Conservation (phyloP, 2,329 filamentous ascomycete species). For the Penicillium sclerotigenum region DNA sequence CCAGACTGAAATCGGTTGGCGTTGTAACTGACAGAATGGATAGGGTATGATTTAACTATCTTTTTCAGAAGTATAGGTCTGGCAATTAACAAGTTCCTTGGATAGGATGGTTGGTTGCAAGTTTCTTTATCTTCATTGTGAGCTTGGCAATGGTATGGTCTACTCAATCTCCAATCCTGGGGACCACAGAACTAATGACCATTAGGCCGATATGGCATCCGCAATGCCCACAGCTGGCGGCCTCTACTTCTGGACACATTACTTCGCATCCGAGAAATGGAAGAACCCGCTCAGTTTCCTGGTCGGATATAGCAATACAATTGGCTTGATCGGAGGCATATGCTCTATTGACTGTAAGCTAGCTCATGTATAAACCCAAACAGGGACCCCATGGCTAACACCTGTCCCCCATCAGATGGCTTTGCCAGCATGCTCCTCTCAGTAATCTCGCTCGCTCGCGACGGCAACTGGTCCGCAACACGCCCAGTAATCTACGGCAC, state of each 20-base stretch:
- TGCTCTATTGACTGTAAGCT: slow-evolving; percentile 59
- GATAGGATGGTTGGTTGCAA: slow-evolving; percentile 54
- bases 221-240: slow-evolving; percentile 60
- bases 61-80: neutral
- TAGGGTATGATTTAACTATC: slow-evolving; percentile 12
- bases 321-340: slow-evolving; percentile 59
- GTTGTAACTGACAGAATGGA: neutral
- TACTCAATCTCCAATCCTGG: neutral
- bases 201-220: slow-evolving; percentile 49
- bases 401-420: slow-evolving; percentile 2
- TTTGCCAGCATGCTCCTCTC: slow-evolving; percentile 52
- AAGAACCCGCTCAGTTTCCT: slow-evolving; percentile 59
- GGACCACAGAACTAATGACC: neutral
- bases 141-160: slow-evolving; percentile 55
- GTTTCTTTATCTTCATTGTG: slow-evolving; percentile 57
- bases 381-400: neutral
- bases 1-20: neutral
- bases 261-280: slow-evolving; percentile 54
- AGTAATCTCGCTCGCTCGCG: slow-evolving; percentile 53
- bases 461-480: slow-evolving; percentile 54
- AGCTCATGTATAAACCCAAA: neutral
- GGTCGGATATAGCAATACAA: slow-evolving; percentile 60
- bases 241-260: slow-evolving; percentile 60
- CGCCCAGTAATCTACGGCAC: slow-evolving; percentile 56
- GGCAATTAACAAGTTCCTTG: neutral